Base-by-base conservation (phyloP, 805 yeast species). In the Ogataea nonfermentans region DNA sequence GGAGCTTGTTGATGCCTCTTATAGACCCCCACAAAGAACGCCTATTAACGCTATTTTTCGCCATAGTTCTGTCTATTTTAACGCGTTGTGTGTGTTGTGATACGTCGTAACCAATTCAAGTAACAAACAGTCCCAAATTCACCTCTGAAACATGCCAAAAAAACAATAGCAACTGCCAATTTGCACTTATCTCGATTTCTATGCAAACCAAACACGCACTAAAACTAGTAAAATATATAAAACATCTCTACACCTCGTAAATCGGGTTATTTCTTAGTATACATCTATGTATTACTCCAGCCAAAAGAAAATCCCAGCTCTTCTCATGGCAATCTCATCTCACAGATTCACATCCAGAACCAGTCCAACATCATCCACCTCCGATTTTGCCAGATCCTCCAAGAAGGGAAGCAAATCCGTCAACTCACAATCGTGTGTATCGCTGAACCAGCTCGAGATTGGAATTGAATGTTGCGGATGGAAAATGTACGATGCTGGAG, bases 401-500 rank as follows among this genome's bases (percentile, higher is more conserved):
- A 93, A 71, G 44, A 93, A 79, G 10, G 98, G 99, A 39, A 93
- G 67, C 63, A 93, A 78, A 64, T 93, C 99, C 46, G 86, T 64
- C 54, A 93, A 72, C 70, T 93, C 99, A 61, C 90, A 90, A 63
- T 93, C 99, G 62, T 93, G 99, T 20, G 93, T 80, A 65, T 93
- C 99, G 51, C 96, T 86, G 71, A 93, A 93, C 99, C 99, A 93
- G 61, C 93, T 82, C 50, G 96, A 86, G 20, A 93, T 86, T 16
- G 99, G 99, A 20, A 93, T 84, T 7, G 98, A 95, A 67, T 93
- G 96, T 62, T 88, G 95, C 14, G 99, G 99, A 60, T 93, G 98
- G 71, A 93, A 86, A 41, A 91, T 81, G 64, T 93, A 93, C n/a
- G 96, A 87, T 3, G 98, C 96, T 1, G 99, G 98, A 2, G 98